phyloP scores from a whole-genome alignment of 306 rosid genomes.

The Amphicarpaea edgeworthii region DNA sequence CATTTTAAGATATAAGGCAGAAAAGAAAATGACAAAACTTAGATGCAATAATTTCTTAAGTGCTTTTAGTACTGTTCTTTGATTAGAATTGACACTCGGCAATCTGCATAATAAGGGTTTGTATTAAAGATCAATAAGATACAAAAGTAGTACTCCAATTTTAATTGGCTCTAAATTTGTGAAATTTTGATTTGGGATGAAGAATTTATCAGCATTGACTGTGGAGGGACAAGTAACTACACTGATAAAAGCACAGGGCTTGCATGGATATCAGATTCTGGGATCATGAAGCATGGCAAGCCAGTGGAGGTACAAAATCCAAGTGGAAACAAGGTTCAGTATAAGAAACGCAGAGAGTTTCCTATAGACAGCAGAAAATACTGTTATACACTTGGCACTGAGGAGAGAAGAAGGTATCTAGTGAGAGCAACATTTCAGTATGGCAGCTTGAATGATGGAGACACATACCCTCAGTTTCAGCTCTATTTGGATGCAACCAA shows the following conservation, averaged over 20 bases:
- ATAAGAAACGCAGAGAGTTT: conserved; percentile 72
- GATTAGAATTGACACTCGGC: neutral
- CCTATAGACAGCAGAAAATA: conserved; percentile 78
- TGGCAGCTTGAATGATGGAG: conserved; percentile 76
- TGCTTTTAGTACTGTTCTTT: neutral
- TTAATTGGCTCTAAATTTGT: neutral
- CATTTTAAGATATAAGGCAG: neutral
- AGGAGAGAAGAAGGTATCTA: conserved; percentile 80
- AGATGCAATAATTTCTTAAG: neutral
- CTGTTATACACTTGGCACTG: conserved; percentile 73
- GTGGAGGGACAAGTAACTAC: conserved; percentile 79
- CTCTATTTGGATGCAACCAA: conserved; percentile 84
- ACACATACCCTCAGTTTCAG: conserved; percentile 91
- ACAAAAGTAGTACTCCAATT: neutral
- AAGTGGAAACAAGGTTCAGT: conserved; percentile 65
- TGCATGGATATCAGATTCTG: conserved; percentile 79
- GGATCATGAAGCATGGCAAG: conserved; percentile 62
- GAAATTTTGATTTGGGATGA: conserved; percentile 44
- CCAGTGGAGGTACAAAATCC: conserved; percentile 61
- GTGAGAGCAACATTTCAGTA: conserved; percentile 88
- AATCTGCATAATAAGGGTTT: neutral
- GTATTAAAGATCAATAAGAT: neutral
- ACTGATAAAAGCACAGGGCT: conserved; percentile 75
- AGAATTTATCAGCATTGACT: conserved; percentile 90
- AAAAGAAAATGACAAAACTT: neutral